phyloP scores from a whole-genome alignment of 768 basidiomycete genomes.

The Dendrothele bispora region DNA sequence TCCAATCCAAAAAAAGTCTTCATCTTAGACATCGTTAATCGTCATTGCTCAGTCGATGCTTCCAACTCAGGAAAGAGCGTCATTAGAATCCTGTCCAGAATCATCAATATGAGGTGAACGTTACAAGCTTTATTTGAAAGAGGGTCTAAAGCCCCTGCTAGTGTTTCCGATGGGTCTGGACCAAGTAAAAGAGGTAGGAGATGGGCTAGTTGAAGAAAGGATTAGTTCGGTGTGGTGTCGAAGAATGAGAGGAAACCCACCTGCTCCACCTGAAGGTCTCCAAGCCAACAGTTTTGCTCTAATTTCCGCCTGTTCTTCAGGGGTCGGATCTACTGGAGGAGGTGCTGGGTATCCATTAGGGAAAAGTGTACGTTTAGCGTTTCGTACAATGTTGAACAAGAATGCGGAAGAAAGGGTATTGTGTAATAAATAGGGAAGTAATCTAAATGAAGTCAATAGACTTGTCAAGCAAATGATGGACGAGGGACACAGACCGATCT shows the following conservation, averaged over 20 bases:
- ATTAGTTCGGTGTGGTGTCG: neutral
- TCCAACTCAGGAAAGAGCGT: slow-evolving; percentile 80
- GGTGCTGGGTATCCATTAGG: slow-evolving; percentile 87
- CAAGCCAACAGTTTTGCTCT: slow-evolving; percentile 42
- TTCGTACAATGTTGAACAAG: slow-evolving; percentile 51
- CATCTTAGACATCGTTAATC: neutral
- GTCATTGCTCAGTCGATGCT: slow-evolving; percentile 14
- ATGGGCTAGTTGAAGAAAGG: slow-evolving; percentile 25
- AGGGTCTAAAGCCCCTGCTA: slow-evolving; percentile 58
- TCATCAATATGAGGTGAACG: slow-evolving; percentile 68
- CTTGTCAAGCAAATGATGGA: neutral
- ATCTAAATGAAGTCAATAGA: too few relatives aligned
- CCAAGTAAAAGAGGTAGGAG: slow-evolving; percentile 57
- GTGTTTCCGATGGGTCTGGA: slow-evolving; percentile 43
- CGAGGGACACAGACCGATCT: slow-evolving; percentile 46
- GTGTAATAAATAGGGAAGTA: slow-evolving; percentile 69
- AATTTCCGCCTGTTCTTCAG: slow-evolving; percentile 70
- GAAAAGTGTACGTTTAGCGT: slow-evolving; percentile 73
- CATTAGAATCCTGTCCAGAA: slow-evolving; percentile 73
- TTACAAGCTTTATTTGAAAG: slow-evolving; percentile 71
- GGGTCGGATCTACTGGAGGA: slow-evolving; percentile 69
- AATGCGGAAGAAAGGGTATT: slow-evolving; percentile 49
- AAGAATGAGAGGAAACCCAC: slow-evolving; percentile 24
- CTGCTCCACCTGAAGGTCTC: slow-evolving; percentile 33
- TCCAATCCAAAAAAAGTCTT: too few relatives aligned